phyloP scores from a whole-genome alignment of 2,329 filamentous ascomycete species.

The Colletotrichum sp. region DNA sequence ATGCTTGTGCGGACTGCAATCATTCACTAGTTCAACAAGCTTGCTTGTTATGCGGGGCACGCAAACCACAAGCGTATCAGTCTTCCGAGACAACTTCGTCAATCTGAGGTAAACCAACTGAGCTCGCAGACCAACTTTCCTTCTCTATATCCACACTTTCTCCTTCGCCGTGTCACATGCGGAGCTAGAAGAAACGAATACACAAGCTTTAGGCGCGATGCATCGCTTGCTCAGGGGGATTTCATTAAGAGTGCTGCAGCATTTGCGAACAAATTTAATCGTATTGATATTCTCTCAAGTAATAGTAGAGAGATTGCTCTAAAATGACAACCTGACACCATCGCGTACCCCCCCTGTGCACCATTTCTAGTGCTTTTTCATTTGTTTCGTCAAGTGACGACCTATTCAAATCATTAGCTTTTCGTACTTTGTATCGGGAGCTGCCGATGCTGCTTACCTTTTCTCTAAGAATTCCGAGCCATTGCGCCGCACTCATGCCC shows the following conservation, averaged over 20 bases:
- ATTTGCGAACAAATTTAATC: neutral
- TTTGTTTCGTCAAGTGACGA: neutral
- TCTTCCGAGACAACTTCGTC: neutral
- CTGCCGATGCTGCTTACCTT: slow-evolving; percentile 69
- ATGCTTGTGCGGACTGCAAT: no score
- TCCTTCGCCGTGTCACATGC: neutral
- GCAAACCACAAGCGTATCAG: neutral
- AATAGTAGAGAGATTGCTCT: neutral
- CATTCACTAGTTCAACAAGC: neutral
- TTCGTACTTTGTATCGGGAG: neutral
- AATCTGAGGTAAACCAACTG: neutral
- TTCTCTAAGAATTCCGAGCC: slow-evolving; percentile 89
- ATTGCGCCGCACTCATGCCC: slow-evolving; percentile 90
- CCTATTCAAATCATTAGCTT: neutral
- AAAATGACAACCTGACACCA: neutral
- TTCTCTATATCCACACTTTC: neutral
- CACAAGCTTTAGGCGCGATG: neutral
- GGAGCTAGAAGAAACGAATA: neutral
- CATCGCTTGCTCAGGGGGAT: no score
- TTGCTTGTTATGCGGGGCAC: neutral
- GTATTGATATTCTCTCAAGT: neutral
- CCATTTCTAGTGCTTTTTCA: neutral
- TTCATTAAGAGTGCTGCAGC: neutral
- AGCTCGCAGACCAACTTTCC: neutral
- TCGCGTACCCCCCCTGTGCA: neutral